Evolutionary conservation across 2,329 filamentous ascomycete species (phyloP), one percentile per base, ranked within the genome.

Genomic region (Chrysosporium keratinophilum): DNA sequence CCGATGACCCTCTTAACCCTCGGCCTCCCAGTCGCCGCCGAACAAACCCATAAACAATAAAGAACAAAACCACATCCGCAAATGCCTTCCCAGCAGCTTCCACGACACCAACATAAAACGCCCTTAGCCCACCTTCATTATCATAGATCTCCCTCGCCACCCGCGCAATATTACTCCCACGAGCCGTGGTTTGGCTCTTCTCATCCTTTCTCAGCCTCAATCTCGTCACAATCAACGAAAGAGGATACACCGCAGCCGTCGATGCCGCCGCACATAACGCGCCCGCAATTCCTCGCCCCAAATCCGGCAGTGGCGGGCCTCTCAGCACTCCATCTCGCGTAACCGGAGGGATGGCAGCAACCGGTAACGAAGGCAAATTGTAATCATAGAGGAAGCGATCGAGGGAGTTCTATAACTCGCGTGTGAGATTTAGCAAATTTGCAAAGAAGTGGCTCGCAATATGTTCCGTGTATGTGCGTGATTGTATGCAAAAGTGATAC

Each of bases 251-350:
- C 52, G 82, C 71, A 45, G 88, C 76, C 61, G 90, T 91, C 10
- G 88, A 87, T 56, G 91, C 78, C 14, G 87, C 85, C 0, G 87
- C 85, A 35, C 88, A 88, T 0, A 83, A 74, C 4, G 87, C 85
- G 50, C 89, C 89, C 3, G 88, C 88, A 33, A 87, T 69, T 52
- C 87, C 89, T 73, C 95, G 88, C 43, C 87, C 85, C 7, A 95
- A 74, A 34, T 88, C 87, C 48, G 87, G 85, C 3, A 93, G 69
- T 0, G 75, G 75, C 19, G 68, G 68, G 1, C 70, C 68, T 2
- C 62, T 63, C 31, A 69, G 59, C n/a, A 64, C 64, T 69, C 67
- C 1, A 67, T 33, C 6, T 10, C 19, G 50, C 5, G 19, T 45
- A 28, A 12, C 7, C 28, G n/a, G 31, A 2, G 20, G 23, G 23